Conservation (phyloP, 2,329 filamentous ascomycete species). For the Claviceps sp. region DNA sequence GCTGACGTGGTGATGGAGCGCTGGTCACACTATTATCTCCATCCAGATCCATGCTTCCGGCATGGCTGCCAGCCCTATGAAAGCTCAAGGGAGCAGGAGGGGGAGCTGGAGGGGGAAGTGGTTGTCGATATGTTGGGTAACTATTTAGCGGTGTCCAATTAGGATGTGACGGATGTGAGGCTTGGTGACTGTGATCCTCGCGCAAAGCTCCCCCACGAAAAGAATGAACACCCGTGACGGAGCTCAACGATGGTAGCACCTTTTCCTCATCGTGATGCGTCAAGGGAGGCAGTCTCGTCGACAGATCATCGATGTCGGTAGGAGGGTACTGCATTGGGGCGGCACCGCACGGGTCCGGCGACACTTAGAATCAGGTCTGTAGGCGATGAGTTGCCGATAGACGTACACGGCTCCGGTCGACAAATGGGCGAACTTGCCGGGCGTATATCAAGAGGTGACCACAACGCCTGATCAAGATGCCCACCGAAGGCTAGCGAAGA, state of each 20-base stretch:
- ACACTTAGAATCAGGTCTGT: background rate
- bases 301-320: constrained; percentile 14
- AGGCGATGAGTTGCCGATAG: background rate
- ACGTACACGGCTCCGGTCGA: background rate
- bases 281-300: constrained; percentile 14
- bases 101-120: constrained; percentile 9
- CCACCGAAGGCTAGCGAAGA: background rate
- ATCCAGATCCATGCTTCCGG: constrained; percentile 34
- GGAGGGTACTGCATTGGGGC: constrained; percentile 14
- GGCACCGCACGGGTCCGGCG: background rate
- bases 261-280: constrained; percentile 15
- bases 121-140: constrained; percentile 28
- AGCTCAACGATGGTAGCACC: constrained; percentile 24
- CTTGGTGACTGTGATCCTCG: constrained; percentile 6
- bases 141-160: constrained; percentile 37
- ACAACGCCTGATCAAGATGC: too few species aligned
- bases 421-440: background rate
- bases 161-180: constrained; percentile 15
- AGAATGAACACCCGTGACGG: constrained; percentile 18
- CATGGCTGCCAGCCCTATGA: constrained; percentile 30
- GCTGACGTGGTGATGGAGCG: constrained; percentile 31
- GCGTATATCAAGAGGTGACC: background rate
- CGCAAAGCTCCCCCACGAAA: constrained; percentile 11
- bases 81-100: constrained; percentile 8
- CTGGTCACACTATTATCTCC: constrained; percentile 23